A percentile compares a stretch with the other conserved stretches of the same genome.
Evolutionary conservation across 192 early-diverging fungal genomes (phyloP).

Genomic region (Coemansia sp.): DNA sequence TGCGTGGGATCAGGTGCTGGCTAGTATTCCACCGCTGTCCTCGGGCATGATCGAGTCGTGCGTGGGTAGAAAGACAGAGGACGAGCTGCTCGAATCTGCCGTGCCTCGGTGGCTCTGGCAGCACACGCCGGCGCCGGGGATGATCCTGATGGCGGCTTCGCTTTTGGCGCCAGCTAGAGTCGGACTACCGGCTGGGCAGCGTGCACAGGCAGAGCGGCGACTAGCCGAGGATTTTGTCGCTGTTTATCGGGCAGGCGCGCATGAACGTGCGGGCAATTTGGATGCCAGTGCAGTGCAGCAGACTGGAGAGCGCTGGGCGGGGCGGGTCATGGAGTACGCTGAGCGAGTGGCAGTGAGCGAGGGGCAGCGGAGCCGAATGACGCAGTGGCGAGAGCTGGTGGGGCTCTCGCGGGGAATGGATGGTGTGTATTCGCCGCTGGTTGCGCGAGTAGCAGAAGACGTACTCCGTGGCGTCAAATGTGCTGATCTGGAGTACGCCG

Average conservation of each 20-base stretch:
- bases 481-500: slow-evolving; percentile 38
- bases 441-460: slow-evolving; percentile 27
- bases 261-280: not conserved
- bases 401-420: slow-evolving; percentile 28
- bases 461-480: slow-evolving; percentile 24
- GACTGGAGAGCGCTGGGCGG: slow-evolving; percentile 27
- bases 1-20: slow-evolving; percentile 49
- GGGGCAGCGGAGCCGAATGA: slow-evolving; percentile 29
- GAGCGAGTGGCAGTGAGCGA: slow-evolving; percentile 24
- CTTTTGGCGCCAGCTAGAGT: slow-evolving; percentile 30
- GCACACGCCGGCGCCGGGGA: slow-evolving; percentile 48
- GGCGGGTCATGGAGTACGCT: slow-evolving; percentile 12
- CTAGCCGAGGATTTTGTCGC: slow-evolving; percentile 31
- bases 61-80: not conserved
- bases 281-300: not conserved
- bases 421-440: slow-evolving; percentile 27
- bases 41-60: slow-evolving; percentile 15
- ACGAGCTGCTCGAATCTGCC: not conserved
- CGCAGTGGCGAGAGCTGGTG: slow-evolving; percentile 31
- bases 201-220: slow-evolving; percentile 28
- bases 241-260: slow-evolving; percentile 9
- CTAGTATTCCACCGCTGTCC: slow-evolving; percentile 31
- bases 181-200: slow-evolving; percentile 35
- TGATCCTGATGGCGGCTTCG: slow-evolving; percentile 46
- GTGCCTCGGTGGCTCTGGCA: slow-evolving; percentile 30